Evolutionary conservation across 202 grass and related monocot genomes (phyloP).

Genomic region (Schoenoplectus triqueter): DNA sequence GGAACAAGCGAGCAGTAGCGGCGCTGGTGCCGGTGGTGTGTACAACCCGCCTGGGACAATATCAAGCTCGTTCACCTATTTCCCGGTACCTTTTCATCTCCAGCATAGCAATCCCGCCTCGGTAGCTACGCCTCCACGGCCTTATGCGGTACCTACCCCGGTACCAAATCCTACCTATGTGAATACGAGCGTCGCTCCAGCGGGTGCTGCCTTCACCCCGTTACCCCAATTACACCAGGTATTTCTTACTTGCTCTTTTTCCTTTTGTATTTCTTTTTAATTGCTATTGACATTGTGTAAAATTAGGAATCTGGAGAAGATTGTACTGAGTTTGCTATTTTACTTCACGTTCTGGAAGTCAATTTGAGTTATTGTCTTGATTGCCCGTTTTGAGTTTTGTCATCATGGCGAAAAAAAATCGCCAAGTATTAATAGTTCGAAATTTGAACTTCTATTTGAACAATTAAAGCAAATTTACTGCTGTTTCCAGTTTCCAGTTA

Average conservation of each 20-base stretch:
- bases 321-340: background rate
- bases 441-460: background rate
- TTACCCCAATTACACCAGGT: slow-evolving; percentile 40
- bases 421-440: background rate
- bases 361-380: background rate
- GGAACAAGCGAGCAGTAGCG: slow-evolving; percentile 30
- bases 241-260: slow-evolving; percentile 4
- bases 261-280: background rate
- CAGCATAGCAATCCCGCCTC: slow-evolving; percentile 43
- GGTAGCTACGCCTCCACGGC: background rate
- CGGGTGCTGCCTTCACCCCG: slow-evolving; percentile 24
- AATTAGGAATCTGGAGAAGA: background rate
- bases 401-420: background rate
- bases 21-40: background rate
- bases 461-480: background rate
- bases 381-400: background rate
- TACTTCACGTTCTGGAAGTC: background rate
- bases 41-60: slow-evolving; percentile 36
- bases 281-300: background rate
- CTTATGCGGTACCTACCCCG: background rate
- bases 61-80: slow-evolving; percentile 51
- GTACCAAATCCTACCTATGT: slow-evolving; percentile 13
- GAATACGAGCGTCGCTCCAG: background rate
- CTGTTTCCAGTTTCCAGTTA: background rate
- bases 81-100: slow-evolving; percentile 97